Evolutionary conservation across 2,329 filamentous ascomycete genomes (phyloP), one percentile per base, ranked within the genome.

Genomic region (Penicillium aurantiogriseum): DNA sequence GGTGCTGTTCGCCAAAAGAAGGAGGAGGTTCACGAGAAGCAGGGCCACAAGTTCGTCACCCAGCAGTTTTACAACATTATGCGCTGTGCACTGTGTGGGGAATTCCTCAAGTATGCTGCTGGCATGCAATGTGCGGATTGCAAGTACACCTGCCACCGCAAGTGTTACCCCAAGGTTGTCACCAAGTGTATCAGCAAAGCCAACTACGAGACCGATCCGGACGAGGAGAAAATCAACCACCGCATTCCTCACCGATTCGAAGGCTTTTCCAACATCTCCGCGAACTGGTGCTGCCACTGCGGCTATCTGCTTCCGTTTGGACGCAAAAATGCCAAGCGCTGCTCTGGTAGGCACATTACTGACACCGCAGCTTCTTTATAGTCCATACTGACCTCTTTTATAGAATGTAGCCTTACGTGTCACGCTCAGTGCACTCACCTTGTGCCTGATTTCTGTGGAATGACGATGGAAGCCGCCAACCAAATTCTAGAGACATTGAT

Each of bases 41-140:
- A 96, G 73, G 94, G 94, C 48, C 94, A 99, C 87, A 99, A 97
- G 79, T 99, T 99, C 72, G 88, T 97, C 55, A 90, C 94, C 71
- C 92, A 97, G 74, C 94, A 97, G 75, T 99, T 99, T 77, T 99
- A 97, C 87, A 99, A 97, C 83, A 97, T 99, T 72, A 99, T 99
- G 94, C 93, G 94, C 61, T 99, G 94, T 77, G 94, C 94, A 15
- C 86, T 97, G 36, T 99, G 94, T 74, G 94, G 92, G 59, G 94
- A 99, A 66, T 97, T 99, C 71, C 88, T 99, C 78, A 99, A 97
- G 74, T 97, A 97, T 74, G 95, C 93, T 48, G 91, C 94, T 23
- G 94, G 94, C 61, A 99, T 99, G 93, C 94, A 99, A 79, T 99
- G 94, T 76, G 90, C 95, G 64, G 94, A 99, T 78, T 99, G 94